Conservation (phyloP, 345 rosid genomes). For the Excoecaria cochinchinensis region DNA sequence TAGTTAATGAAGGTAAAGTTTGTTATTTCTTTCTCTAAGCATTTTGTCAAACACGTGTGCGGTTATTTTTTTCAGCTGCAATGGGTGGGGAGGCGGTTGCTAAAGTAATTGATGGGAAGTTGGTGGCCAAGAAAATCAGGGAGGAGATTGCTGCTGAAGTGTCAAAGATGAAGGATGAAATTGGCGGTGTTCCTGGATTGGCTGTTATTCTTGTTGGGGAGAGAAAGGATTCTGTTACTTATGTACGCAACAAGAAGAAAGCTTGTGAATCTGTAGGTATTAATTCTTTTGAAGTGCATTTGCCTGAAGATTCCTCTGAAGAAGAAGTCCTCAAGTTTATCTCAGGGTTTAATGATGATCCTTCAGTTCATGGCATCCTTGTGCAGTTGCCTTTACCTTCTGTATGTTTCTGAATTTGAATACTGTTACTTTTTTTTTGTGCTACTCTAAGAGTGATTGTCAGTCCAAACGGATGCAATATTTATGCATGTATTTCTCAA, state of each 20-base stretch:
- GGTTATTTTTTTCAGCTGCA: constrained; percentile 27
- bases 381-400: constrained; percentile 84
- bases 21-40: background rate
- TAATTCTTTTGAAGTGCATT: constrained; percentile 58
- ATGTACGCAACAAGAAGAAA: constrained; percentile 82
- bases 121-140: constrained; percentile 62
- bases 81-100: constrained; percentile 41
- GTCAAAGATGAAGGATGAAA: constrained; percentile 67
- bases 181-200: constrained; percentile 73
- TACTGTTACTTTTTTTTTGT: background rate
- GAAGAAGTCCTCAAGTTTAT: constrained; percentile 62
- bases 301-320: constrained; percentile 62
- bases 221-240: constrained; percentile 78
- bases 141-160: constrained; percentile 70
- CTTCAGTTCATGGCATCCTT: constrained; percentile 85
- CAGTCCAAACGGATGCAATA: background rate
- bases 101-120: constrained; percentile 72
- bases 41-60: constrained; percentile 8
- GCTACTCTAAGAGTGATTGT: background rate
- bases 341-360: constrained; percentile 57
- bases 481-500: background rate
- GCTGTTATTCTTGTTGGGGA: constrained; percentile 84
- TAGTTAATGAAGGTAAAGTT: background rate
- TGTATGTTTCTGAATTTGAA: constrained; percentile 41
- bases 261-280: constrained; percentile 83